Conservation (phyloP, 2,329 filamentous ascomycete genomes). For the Coccinonectria pachysandricola region DNA sequence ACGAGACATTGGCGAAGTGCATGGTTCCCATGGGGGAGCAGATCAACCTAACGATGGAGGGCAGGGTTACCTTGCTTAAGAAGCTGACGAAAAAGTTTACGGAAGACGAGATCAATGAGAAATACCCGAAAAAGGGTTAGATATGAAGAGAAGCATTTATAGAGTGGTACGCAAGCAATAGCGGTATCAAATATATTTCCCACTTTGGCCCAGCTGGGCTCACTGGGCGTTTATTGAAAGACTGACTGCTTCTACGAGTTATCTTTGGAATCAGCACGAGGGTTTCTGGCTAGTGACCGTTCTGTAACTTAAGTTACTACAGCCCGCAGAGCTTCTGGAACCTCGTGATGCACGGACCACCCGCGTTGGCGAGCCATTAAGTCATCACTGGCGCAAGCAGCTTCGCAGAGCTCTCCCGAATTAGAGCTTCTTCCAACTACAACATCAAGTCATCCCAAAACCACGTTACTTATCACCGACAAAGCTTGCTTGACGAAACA, state of each 20-base stretch:
- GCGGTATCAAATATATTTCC: no score
- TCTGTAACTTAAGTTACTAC: no score
- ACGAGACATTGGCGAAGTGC: constrained; percentile 56
- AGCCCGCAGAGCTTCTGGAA: no score
- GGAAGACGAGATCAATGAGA: constrained; percentile 14
- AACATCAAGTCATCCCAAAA: constrained; percentile 11
- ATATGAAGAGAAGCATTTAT: no score
- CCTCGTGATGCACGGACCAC: constrained; percentile 12
- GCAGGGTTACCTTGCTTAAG: constrained; percentile 11
- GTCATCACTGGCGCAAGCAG: constrained; percentile 15
- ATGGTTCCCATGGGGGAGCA: constrained; percentile 67
- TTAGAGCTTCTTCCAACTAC: constrained; percentile 8
- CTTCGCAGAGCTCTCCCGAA: constrained; percentile 19
- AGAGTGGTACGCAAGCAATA: no score
- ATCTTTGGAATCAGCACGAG: constrained; percentile 1
- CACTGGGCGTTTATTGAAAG: no score
- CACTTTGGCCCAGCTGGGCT: no score
- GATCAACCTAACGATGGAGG: constrained; percentile 50
- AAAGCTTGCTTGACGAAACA: constrained; percentile 1
- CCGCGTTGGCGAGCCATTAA: constrained; percentile 13
- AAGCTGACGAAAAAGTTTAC: constrained; percentile 15
- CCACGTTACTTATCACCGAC: constrained; percentile 3
- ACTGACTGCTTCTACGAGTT: no score
- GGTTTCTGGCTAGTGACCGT: background rate
- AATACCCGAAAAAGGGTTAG: constrained; percentile 9